phyloP scores from a whole-genome alignment of 306 rosid genomes.

The Vigna mungo region DNA sequence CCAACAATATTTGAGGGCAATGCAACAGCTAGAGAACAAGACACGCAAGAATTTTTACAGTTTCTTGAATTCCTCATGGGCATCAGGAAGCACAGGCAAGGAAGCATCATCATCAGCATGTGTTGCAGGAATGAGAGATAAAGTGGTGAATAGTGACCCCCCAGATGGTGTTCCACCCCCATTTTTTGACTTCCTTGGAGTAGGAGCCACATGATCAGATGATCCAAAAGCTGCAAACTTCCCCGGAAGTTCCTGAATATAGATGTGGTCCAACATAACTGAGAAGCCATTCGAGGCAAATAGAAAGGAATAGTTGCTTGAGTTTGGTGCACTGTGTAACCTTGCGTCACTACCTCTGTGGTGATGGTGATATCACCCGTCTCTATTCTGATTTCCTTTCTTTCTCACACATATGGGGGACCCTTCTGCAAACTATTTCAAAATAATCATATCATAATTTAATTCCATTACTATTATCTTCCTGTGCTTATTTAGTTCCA shows the following conservation, averaged over 20 bases:
- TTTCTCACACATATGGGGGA: constrained; percentile 45
- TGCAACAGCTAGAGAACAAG: constrained; percentile 42
- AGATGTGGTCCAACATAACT: constrained; percentile 71
- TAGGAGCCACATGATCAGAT: constrained; percentile 75
- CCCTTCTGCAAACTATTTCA: constrained; percentile 37
- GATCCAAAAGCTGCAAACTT: constrained; percentile 50
- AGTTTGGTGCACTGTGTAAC: constrained; percentile 49
- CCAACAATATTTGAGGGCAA: constrained; percentile 45
- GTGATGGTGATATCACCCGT: constrained; percentile 47
- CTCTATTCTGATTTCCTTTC: constrained; percentile 47
- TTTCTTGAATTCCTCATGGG: constrained; percentile 47
- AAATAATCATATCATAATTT: constrained; percentile 32
- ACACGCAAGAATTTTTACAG: constrained; percentile 42
- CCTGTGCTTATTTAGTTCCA: not conserved
- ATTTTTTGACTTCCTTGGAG: constrained; percentile 96
- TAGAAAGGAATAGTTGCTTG: constrained; percentile 55
- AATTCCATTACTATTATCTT: not conserved
- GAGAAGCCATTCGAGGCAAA: constrained; percentile 64
- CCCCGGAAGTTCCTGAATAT: constrained; percentile 49
- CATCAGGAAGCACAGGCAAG: constrained; percentile 30
- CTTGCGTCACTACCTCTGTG: constrained; percentile 51
- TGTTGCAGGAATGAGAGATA: constrained; percentile 43
- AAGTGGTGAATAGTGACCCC: constrained; percentile 36
- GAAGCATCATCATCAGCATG: constrained; percentile 51
- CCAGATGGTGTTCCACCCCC: constrained; percentile 55